Base-by-base conservation (phyloP, 148 eudicot species). In the Fagopyrum tataricum region DNA sequence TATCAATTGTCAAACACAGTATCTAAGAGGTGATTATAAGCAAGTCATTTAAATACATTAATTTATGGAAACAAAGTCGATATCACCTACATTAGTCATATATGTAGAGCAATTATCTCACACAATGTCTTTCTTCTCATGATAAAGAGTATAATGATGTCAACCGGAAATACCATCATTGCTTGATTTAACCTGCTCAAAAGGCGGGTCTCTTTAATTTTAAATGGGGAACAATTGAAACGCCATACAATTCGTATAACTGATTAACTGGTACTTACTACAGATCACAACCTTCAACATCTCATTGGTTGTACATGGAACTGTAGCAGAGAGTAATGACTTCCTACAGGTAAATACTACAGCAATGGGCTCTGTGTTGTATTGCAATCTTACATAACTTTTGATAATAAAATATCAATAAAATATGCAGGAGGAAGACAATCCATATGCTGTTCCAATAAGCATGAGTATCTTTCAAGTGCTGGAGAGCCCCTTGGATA, bases 231-330 rank as follows among this genome's bases (percentile, higher is more conserved):
- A 17, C 6, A 56, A 10, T 56, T 18, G 9, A 20, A 2, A 56
- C 62, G 20, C 21, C 62, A 24, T 56, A 3, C 20, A 20, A 56
- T 56, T 21, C 11, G 20, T 13, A 17, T 56, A 21, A 13, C n/a
- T 20, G 26, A 5, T 18, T 24, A 46, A 39, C 80, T 79, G 74
- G 48, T 66, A 72, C 59, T 81, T 66, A 72, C 59, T 81, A 87
- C 91, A 91, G 99, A 83, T 95, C 39, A 85, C 93, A 76, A 95
- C 98, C 52, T 95, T 95, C 75, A 89, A 95, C 74, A 95, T 95
- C 76, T 95, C 97, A 17, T 74, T 88, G 79, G 96, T 91, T 76
- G 96, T 95, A 40, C 93, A 88, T 72, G 99, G 99, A 75, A 86
- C 91, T 39, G 85, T 91, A 67, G 97, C 99, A 31, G 99, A 91